phyloP scores from a whole-genome alignment of 176 grass and related monocot species.

The Lolium multiflorum region DNA sequence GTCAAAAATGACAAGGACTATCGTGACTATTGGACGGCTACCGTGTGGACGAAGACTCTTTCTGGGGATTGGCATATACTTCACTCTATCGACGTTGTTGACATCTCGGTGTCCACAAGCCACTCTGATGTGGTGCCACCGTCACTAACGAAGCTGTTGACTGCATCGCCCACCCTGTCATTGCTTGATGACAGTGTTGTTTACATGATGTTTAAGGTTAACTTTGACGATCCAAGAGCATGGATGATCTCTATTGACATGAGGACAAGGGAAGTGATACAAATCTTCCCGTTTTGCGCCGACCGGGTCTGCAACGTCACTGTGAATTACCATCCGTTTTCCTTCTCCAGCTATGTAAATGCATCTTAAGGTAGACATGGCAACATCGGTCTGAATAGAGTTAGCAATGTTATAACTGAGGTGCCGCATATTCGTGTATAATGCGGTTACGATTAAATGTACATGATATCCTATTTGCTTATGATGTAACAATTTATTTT shows the following conservation, averaged over 20 bases:
- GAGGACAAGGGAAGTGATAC: background rate
- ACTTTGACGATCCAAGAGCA: background rate
- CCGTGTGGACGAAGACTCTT: background rate
- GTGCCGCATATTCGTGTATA: too few species aligned
- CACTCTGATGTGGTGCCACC: background rate
- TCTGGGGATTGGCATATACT: background rate
- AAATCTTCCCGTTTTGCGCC: background rate
- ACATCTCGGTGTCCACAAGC: background rate
- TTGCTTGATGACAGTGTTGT: background rate
- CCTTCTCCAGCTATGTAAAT: background rate
- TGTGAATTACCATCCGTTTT: background rate
- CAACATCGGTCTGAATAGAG: too few species aligned
- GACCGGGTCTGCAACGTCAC: background rate
- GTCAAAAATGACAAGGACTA: background rate
- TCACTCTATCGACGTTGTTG: background rate
- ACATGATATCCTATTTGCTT: too few species aligned
- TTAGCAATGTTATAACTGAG: too few species aligned
- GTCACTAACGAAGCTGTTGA: background rate
- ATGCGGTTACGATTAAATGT: too few species aligned
- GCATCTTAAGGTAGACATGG: background rate
- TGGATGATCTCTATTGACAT: conserved; percentile 9
- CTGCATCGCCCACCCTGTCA: background rate
- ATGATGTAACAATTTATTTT: background rate
- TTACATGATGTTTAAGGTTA: background rate
- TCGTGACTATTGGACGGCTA: background rate